Base-by-base conservation (phyloP, 1,284 basidiomycete genomes). In the Boletus mariae region DNA sequence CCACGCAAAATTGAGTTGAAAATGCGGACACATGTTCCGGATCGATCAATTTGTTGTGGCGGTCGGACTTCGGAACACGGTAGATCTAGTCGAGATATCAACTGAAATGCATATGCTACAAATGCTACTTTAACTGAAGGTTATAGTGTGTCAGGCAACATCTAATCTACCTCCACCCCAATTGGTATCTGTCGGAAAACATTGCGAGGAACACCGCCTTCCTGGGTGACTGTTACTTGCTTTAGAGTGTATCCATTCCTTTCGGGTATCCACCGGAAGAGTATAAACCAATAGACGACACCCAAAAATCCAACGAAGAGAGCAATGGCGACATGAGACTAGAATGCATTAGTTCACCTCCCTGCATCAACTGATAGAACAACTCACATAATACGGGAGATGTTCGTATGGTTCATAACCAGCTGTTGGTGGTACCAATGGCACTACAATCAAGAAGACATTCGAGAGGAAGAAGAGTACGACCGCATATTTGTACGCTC, bases 351-450 rank as follows among this genome's bases (percentile, higher is more conserved):
- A 56, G 25, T 4, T 35, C 26, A 9, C 9, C 5, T 26, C 23
- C 8, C 6, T 12, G 41, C 13, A 29, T 2, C 0, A n/a, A 38
- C 35, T 2, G 4, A 42, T 7, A 15, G 12, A 43, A 47, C 28
- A 29, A 67, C 82, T 61, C 58, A 85, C 84, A 75, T 79, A 87
- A 61, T 87, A 87, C 3, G 85, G 85, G 25, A 88, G 71, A 47
- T 70, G 64, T 29, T 77, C 71, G 59, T 87, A 88, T 0, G 77
- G 73, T 50, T 68, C 70, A n/a, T 74, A 72, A 3, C 77, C 80
- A 8, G 70, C 62, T 0, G 71, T 64, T 1, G 85, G 85, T 4
- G 85, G 84, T 25, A 87, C 71, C 52, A 85, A 70, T 0, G 85
- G 85, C 3, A 81, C 77, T 28, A 75, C 59, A 15, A 80, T 69